phyloP scores from a whole-genome alignment of 148 eudicot genomes.

The Camellia japonica region DNA sequence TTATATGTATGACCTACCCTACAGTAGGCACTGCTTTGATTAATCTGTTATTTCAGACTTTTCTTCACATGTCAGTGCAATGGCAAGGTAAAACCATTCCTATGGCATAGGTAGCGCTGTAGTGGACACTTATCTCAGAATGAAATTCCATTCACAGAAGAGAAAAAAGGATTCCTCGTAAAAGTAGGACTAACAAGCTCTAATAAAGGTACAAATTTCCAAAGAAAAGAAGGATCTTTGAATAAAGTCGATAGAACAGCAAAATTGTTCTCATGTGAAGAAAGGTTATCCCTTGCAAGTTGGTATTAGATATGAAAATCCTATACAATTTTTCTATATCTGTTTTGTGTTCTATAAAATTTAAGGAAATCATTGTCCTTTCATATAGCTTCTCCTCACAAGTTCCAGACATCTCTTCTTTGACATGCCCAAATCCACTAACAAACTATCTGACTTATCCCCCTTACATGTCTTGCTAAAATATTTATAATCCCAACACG shows the following conservation, averaged over 20 bases:
- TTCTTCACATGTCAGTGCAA: not conserved
- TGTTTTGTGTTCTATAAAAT: not conserved
- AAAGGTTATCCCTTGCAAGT: not conserved
- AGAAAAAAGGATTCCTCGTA: not conserved
- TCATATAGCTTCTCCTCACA: not conserved
- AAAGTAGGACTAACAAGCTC: not conserved
- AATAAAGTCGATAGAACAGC: not conserved
- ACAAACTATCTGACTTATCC: not conserved
- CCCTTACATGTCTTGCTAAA: not conserved
- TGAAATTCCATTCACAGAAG: not conserved
- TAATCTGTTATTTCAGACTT: not conserved
- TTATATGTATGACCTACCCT: not conserved
- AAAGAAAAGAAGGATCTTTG: not conserved
- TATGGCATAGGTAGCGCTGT: not conserved
- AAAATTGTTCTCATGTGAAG: conserved; percentile 2
- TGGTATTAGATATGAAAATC: not conserved
- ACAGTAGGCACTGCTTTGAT: not conserved
- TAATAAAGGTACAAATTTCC: not conserved
- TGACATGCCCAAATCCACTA: not conserved
- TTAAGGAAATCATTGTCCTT: not conserved
- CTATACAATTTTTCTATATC: not conserved
- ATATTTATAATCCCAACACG: not conserved
- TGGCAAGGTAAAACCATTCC: not conserved
- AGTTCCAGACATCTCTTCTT: not conserved
- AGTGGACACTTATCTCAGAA: not conserved